Percentiles rank a stretch among this genome's conserved stretches.
Conservation (phyloP, 495 filamentous ascomycete genomes). For the Apodospora peruviana region DNA sequence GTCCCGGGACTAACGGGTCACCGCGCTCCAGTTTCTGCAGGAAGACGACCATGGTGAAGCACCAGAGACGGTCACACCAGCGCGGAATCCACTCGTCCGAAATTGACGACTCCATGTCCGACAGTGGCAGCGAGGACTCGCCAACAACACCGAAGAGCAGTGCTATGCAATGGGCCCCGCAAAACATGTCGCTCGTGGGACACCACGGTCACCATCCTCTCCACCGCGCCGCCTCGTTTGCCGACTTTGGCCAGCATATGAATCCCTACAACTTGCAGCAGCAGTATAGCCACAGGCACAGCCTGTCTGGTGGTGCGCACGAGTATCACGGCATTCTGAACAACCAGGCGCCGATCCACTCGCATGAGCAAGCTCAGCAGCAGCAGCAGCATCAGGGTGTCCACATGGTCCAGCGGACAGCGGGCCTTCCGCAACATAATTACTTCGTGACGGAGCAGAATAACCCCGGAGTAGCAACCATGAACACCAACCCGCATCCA, state of each 20-base stretch:
- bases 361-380: slow-evolving; percentile 13
- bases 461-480: slow-evolving; percentile 47
- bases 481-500: slow-evolving; percentile 42
- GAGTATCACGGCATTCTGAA: slow-evolving; percentile 29
- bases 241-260: slow-evolving; percentile 40
- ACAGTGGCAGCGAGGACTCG: slow-evolving; percentile 46
- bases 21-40: slow-evolving; percentile 64
- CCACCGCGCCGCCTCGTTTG: slow-evolving; percentile 39
- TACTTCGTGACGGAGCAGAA: slow-evolving; percentile 46
- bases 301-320: slow-evolving; percentile 32
- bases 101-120: slow-evolving; percentile 51
- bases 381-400: slow-evolving; percentile 26
- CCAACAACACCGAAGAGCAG: slow-evolving; percentile 43
- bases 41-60: slow-evolving; percentile 84
- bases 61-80: slow-evolving; percentile 65
- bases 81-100: slow-evolving; percentile 52
- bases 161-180: slow-evolving; percentile 32
- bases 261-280: slow-evolving; percentile 33
- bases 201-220: slow-evolving; percentile 27
- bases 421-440: slow-evolving; percentile 36
- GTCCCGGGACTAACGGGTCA: slow-evolving; percentile 20
- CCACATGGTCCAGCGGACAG: slow-evolving; percentile 33
- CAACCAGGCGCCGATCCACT: slow-evolving; percentile 6
- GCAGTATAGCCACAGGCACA: slow-evolving; percentile 39
- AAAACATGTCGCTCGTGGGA: slow-evolving; percentile 18